A percentile compares a stretch with the other conserved stretches of the same genome.
Conservation (phyloP, 2,329 filamentous ascomycete species). For the Pseudogymnoascus sp. region DNA sequence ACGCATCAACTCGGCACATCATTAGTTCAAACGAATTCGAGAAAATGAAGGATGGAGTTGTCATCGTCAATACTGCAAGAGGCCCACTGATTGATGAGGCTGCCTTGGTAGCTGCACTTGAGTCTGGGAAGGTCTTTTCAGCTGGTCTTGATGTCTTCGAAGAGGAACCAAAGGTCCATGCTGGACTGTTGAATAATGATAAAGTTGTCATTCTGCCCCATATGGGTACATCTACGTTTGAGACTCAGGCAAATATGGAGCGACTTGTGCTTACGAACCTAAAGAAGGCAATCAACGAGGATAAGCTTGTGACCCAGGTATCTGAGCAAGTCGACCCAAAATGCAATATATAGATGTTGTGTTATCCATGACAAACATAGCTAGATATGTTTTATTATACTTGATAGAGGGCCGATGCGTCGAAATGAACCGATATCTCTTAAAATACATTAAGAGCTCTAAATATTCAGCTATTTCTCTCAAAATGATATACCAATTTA, state of each 20-base stretch:
- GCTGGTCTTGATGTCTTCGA: constrained; percentile 76
- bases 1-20: constrained; percentile 64
- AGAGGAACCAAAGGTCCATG: constrained; percentile 68
- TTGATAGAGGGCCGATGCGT: background rate
- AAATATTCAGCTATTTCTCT: background rate
- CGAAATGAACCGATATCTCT: background rate
- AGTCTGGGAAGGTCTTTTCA: constrained; percentile 59
- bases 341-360: background rate
- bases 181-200: constrained; percentile 63
- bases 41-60: constrained; percentile 70
- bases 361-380: background rate
- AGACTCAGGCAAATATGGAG: constrained; percentile 34
- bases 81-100: constrained; percentile 74
- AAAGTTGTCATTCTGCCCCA: constrained; percentile 71
- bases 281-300: constrained; percentile 6
- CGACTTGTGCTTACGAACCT: constrained; percentile 13
- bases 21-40: constrained; percentile 62
- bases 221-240: constrained; percentile 74
- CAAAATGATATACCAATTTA: background rate
- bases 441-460: background rate
- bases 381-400: background rate
- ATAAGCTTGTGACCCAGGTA: constrained; percentile 13
- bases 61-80: constrained; percentile 74
- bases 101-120: constrained; percentile 67
- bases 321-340: constrained; percentile 8